Evolutionary conservation across 129 eudicot genomes (phyloP).

Genomic region (Pseudognaphalium luteoalbum): DNA sequence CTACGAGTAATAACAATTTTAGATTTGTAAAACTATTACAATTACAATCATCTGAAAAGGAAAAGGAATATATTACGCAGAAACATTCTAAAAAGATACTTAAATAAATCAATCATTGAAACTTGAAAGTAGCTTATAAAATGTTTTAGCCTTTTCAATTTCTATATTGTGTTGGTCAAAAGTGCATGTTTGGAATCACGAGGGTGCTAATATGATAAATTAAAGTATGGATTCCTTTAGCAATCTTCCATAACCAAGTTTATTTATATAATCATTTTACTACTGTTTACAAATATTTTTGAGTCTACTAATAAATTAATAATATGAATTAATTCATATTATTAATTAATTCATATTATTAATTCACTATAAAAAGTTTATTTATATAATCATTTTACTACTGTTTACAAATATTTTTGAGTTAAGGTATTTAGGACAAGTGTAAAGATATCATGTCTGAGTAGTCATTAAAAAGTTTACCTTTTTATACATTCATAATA

Average conservation of each 20-base stretch:
- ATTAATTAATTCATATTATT: too few species aligned
- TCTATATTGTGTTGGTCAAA: constrained; percentile 54
- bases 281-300: background rate
- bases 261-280: background rate
- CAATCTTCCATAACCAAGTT: constrained; percentile 33
- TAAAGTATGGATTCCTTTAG: constrained; percentile 31
- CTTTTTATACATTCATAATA: too few species aligned
- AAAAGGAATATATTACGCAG: background rate
- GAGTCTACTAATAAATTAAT: too few species aligned
- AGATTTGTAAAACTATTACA: background rate
- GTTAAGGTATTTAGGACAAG: background rate
- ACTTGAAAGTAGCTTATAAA: constrained; percentile 18
- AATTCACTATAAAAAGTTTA: constrained; percentile 17
- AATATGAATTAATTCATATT: too few species aligned
- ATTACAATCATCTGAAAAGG: background rate
- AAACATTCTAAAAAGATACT: background rate
- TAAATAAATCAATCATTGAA: constrained; percentile 25
- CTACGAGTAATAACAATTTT: too few species aligned
- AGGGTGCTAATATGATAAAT: constrained; percentile 37
- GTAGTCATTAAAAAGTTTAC: background rate
- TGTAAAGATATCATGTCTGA: background rate
- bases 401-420: background rate
- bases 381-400: background rate
- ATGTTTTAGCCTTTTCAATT: background rate
- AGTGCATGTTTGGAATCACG: constrained; percentile 55